Evolutionary conservation across 2,329 filamentous ascomycete genomes (phyloP), one percentile per base, ranked within the genome.

Genomic region (Geoglossum cookeanum): DNA sequence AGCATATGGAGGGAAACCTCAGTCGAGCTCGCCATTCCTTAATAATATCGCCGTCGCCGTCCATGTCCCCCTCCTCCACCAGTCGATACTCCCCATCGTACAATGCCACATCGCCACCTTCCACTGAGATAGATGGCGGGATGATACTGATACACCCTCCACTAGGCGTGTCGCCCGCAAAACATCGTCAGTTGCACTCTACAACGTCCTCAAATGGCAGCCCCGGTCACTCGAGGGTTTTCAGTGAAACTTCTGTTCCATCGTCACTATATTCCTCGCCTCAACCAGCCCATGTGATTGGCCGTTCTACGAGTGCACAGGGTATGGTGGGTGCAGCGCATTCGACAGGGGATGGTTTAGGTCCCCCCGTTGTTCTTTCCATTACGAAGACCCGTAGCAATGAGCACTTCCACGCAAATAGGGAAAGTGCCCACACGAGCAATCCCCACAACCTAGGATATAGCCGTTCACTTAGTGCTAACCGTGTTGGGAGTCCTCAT

Each of bases 1-100:
- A 94, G 88, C 85, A 87, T 35, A 95, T 96, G 89, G 91, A 96
- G 70, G 88, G 85, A 42, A 96, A 96, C 63, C 74, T 96, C 22
- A 83, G 78, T 58, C 83, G 87, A 60, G 90, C 88, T 33, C 80
- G 87, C 63, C 81, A 78, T 61, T 83, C 84, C 8, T 73, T 87
- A 29, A 74, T 78, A 51, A 71, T 74, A 37, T 72, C 72, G 5
- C 74, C 77, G 7, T 74, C 74, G 11, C 65, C 70, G 5, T 75
- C 77, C 29, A 72, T 74, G 55, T 72, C 72, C 56, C 70, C 74
- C 68, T 11, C 61, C 63, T 15, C 22, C 2, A 32, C 35, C 32
- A 44, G 17, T 17, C 54, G 54, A 44, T 45, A 55, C 37, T 55
- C 54, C n/a, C 54, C 54, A 48, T 29, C 35, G 3, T 52, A 52